These are phyloP conservation scores for Fusarium sororula DNA, from an alignment of 2,329 filamentous ascomycete species.

Conservation along the genomic window DNA sequence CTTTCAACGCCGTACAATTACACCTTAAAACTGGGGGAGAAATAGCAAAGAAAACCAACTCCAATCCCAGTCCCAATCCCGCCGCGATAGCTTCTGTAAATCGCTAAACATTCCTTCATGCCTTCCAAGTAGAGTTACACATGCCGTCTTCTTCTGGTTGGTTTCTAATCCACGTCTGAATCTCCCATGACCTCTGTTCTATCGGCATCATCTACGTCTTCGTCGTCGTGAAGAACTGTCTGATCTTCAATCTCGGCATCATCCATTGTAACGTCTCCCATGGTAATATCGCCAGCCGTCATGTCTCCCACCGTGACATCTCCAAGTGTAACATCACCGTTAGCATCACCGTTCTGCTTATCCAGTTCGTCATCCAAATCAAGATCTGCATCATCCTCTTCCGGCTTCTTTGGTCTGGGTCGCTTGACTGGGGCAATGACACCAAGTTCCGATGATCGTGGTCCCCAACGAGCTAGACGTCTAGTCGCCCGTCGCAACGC, in stretches of 20 bases:
- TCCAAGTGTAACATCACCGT: slow-evolving; percentile 56
- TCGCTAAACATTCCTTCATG: slow-evolving; percentile 24
- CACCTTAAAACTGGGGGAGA: slow-evolving; percentile 11
- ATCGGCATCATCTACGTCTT: slow-evolving; percentile 56
- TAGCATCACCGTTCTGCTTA: slow-evolving; percentile 31
- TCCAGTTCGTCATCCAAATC: slow-evolving; percentile 43
- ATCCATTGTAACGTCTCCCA: slow-evolving; percentile 57
- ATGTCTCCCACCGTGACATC: slow-evolving; percentile 46
- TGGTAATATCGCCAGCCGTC: slow-evolving; percentile 38
- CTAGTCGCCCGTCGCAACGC: slow-evolving; percentile 71
- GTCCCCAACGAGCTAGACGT: slow-evolving; percentile 75
- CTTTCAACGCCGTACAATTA: slow-evolving; percentile 30
- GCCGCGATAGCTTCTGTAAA: slow-evolving; percentile 15
- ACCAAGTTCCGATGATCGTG: slow-evolving; percentile 54
- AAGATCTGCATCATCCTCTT: slow-evolving; percentile 38
- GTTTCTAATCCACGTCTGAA: slow-evolving; percentile 46
- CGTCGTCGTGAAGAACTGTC: slow-evolving; percentile 51
- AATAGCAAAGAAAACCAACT: slow-evolving; percentile 21
- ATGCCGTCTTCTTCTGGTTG: not conserved
- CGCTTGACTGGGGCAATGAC: slow-evolving; percentile 60
- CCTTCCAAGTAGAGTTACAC: slow-evolving; percentile 20
- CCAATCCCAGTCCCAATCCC: slow-evolving; percentile 21
- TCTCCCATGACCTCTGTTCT: slow-evolving; percentile 51
- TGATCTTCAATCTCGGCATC: slow-evolving; percentile 63
- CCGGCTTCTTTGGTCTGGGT: slow-evolving; percentile 42